phyloP scores from a whole-genome alignment of 805 yeast genomes.

The Candida awuae region DNA sequence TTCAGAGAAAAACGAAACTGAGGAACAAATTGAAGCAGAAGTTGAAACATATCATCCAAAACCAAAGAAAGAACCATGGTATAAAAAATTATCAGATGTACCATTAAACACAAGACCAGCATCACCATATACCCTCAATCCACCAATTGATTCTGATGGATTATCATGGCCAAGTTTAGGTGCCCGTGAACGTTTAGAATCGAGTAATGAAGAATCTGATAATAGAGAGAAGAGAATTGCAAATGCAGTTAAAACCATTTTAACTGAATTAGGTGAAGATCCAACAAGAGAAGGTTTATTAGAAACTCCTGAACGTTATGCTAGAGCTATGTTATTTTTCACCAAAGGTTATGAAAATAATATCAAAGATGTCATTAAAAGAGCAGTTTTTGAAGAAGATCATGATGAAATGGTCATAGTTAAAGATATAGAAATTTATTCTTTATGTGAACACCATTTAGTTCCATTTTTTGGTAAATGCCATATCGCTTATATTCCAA shows the following conservation, averaged over 20 bases:
- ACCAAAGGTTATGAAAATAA: slow-evolving; percentile 96
- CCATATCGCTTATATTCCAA: slow-evolving; percentile 96
- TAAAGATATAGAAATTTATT: slow-evolving; percentile 83
- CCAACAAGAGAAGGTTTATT: slow-evolving; percentile 77
- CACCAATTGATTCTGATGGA: slow-evolving; percentile 86
- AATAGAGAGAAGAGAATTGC: slow-evolving; percentile 74
- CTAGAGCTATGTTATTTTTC: slow-evolving; percentile 90
- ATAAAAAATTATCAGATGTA: slow-evolving; percentile 33
- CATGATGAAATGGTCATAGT: slow-evolving; percentile 99
- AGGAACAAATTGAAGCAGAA: slow-evolving; percentile 1
- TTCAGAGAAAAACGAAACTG: slow-evolving; percentile 5
- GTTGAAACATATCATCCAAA: slow-evolving; percentile 20
- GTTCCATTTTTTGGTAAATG: slow-evolving; percentile 97
- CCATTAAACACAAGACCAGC: slow-evolving; percentile 73
- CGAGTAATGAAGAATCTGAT: slow-evolving; percentile 52
- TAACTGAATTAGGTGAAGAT: slow-evolving; percentile 88
- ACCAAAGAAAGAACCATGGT: slow-evolving; percentile 30
- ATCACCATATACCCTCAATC: slow-evolving; percentile 71
- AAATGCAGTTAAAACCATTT: slow-evolving; percentile 68
- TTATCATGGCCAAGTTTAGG: slow-evolving; percentile 92
- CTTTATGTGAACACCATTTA: slow-evolving; percentile 94
- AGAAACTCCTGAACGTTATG: slow-evolving; percentile 94
- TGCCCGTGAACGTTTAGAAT: slow-evolving; percentile 68
- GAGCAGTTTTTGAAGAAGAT: slow-evolving; percentile 95
- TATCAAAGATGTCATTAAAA: slow-evolving; percentile 81